Base-by-base conservation (phyloP, 176 grass and related monocot species). In the Tillandsia fasciculata region DNA sequence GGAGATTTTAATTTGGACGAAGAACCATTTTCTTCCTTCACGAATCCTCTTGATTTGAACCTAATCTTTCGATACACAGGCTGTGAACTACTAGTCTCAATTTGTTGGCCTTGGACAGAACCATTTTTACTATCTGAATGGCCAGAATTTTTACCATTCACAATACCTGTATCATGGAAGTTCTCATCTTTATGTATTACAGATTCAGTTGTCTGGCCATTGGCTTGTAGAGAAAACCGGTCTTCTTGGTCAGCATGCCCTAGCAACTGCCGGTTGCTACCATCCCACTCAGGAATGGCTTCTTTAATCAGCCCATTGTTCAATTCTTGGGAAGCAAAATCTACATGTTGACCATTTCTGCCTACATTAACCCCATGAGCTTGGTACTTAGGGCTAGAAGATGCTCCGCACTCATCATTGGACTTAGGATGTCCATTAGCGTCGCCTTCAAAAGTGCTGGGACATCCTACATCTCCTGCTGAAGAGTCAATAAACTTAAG, bases 31-130 rank as follows among this genome's bases (percentile, higher is more conserved):
- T 61, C 67, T 74, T 72, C 77, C 63, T 84, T 71, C 74, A n/a
- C 63, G 76, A 79, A 76, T 53, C 82, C 68, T 76, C 82, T 87
- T 73, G 89, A 77, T 69, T 78, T 97, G 53, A 97, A 64, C 67
- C 77, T 86, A 18, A 92, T 52, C 83, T 82, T 97, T 64, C 76
- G 71, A 27, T 71, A 77, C 58, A 50, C 63, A 74, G 59, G 66
- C 65, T 89, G 80, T 68, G 75, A 59, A 84, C 11, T 42, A 42
- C 33, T 78, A 69, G 64, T 59, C 8, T 74, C 50, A 14, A 78
- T 23, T 72, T 77, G 73, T 68, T 70, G 64, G 42, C 64, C 65
- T 17, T 29, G 12, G 76, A 70, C 81, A 26, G 17, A 11, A 14
- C 64, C 73, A 83, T 71, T 70, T 52, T 50, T 67, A 72, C 50